Evolutionary conservation across 129 eudicot genomes (phyloP).

Genomic region (Oenanthe sinensis): DNA sequence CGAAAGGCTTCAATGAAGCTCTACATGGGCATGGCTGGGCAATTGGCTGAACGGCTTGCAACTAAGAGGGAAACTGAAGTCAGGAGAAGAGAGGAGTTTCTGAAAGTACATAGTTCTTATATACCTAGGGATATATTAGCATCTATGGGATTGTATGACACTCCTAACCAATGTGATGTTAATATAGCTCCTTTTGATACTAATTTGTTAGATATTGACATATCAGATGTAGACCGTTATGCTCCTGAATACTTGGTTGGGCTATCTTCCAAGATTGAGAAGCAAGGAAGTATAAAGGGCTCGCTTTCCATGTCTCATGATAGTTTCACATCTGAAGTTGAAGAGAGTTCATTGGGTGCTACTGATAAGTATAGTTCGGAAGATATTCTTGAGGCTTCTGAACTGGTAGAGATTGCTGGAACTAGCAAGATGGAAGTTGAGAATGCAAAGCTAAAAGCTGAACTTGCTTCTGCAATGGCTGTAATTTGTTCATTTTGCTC

Average conservation of each 20-base stretch:
- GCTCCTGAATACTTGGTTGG: conserved; percentile 75
- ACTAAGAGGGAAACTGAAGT: conserved; percentile 66
- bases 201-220: conserved; percentile 69
- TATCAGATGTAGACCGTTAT: conserved; percentile 71
- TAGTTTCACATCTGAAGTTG: conserved; percentile 35
- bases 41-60: conserved; percentile 85
- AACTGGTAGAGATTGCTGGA: conserved; percentile 72
- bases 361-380: conserved; percentile 29
- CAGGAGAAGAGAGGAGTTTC: conserved; percentile 69
- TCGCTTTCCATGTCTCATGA: conserved; percentile 44
- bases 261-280: conserved; percentile 39
- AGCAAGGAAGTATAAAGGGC: conserved; percentile 41
- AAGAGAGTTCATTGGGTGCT: conserved; percentile 32
- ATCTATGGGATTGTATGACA: conserved; percentile 88
- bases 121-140: conserved; percentile 73
- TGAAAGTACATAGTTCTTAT: conserved; percentile 52
- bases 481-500: conserved; percentile 39
- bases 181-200: conserved; percentile 75
- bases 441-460: conserved; percentile 78
- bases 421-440: conserved; percentile 86
- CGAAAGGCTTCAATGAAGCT: conserved; percentile 90
- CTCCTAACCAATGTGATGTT: conserved; percentile 73
- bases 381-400: conserved; percentile 50
- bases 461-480: conserved; percentile 89
- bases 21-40: conserved; percentile 95